phyloP scores from a whole-genome alignment of 2,329 filamentous ascomycete genomes.

The Aspergillus terreus region DNA sequence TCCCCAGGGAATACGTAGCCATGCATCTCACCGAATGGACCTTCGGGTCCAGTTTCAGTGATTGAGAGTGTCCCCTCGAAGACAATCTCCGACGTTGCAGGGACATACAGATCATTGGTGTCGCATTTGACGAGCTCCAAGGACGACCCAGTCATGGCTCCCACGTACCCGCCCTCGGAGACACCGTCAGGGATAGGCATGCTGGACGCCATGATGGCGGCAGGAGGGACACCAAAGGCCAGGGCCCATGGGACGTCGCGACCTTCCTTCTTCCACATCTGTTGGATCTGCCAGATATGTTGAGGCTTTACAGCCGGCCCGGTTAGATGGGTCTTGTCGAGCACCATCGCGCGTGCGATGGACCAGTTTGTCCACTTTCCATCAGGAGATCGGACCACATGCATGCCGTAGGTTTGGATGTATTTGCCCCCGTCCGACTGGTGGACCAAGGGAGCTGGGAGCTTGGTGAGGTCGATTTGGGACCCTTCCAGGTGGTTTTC shows the following conservation, averaged over 20 bases:
- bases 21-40: constrained; percentile 50
- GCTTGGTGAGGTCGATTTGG: constrained; percentile 41
- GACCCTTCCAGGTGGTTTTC: constrained; percentile 36
- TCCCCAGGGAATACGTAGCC: constrained; percentile 46
- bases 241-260: constrained; percentile 48
- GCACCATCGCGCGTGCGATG: constrained; percentile 44
- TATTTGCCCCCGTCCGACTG: constrained; percentile 49
- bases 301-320: constrained; percentile 45
- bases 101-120: constrained; percentile 48
- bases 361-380: constrained; percentile 45
- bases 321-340: constrained; percentile 40
- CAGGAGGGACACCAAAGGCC: constrained; percentile 48
- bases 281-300: constrained; percentile 46
- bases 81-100: constrained; percentile 50
- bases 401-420: constrained; percentile 50
- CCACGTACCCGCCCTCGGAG: constrained; percentile 48
- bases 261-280: constrained; percentile 46
- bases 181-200: constrained; percentile 51
- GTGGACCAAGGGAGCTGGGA: constrained; percentile 45
- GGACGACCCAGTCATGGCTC: constrained; percentile 40
- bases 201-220: constrained; percentile 46
- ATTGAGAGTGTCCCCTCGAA: constrained; percentile 49
- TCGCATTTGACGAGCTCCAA: constrained; percentile 52
- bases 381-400: constrained; percentile 46
- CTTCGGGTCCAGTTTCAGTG: constrained; percentile 43